These are phyloP conservation scores for Solanum aculeatissimum DNA, from an alignment of 305 asterid genomes.

Conservation along the genomic window DNA sequence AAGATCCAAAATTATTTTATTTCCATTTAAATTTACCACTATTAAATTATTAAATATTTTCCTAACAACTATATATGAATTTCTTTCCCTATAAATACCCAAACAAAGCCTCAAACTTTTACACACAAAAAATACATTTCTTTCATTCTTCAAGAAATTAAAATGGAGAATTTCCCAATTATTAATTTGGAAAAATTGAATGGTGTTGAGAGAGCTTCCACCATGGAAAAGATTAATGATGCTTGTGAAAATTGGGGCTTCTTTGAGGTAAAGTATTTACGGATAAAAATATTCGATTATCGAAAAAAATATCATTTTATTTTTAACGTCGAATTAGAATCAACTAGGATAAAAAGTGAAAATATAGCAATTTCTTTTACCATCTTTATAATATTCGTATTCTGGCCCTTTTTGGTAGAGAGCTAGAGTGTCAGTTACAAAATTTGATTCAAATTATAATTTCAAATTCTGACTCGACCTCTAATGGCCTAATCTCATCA, in stretches of 20 bases:
- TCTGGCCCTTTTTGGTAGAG: not conserved
- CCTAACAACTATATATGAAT: not conserved
- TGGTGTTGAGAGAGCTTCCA: constrained; percentile 51
- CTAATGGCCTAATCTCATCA: not conserved
- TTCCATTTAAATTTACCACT: not conserved
- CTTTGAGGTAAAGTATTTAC: constrained; percentile 51
- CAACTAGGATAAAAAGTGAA: not conserved
- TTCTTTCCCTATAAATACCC: not conserved
- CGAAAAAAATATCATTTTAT: not conserved
- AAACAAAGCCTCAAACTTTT: not conserved
- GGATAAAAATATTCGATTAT: not conserved
- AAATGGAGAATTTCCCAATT: constrained; percentile 73
- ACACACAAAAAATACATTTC: not conserved
- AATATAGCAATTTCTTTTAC: not conserved
- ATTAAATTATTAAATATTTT: not conserved
- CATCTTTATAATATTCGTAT: not conserved
- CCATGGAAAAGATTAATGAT: constrained; percentile 62
- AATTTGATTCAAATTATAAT: not conserved
- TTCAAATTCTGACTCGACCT: not conserved
- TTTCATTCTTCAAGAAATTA: not conserved
- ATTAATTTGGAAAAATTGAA: constrained; percentile 72
- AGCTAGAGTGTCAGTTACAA: not conserved
- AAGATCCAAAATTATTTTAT: not conserved
- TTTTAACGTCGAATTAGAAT: not conserved
- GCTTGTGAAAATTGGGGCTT: constrained; percentile 98